A percentile compares a stretch with the other conserved stretches of the same genome.
Evolutionary conservation across 2,329 filamentous ascomycete genomes (phyloP).

Genomic region (Penicillium expansum): DNA sequence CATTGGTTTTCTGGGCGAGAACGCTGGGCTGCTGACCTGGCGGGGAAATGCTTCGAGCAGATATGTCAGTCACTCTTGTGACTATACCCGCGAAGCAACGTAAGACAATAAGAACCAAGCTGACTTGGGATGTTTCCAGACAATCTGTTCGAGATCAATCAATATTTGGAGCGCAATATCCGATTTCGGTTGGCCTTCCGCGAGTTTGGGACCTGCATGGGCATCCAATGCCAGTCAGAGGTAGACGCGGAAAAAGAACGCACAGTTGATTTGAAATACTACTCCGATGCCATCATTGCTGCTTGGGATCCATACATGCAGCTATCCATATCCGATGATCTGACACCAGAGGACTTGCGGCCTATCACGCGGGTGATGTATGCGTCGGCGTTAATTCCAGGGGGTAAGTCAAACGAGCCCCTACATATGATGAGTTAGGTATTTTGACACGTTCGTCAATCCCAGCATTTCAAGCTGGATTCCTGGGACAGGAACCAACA

Average conservation of each 20-base stretch:
- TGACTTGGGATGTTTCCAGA: conserved; percentile 23
- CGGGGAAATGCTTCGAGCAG: conserved; percentile 36
- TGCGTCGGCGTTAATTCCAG: conserved; percentile 54
- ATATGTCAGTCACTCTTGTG: conserved; percentile 30
- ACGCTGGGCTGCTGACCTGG: conserved; percentile 48
- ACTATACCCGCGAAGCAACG: neutral
- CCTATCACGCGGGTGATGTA: conserved; percentile 60
- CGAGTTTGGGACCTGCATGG: conserved; percentile 55
- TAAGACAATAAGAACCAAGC: neutral
- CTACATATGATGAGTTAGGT: neutral
- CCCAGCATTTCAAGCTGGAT: conserved; percentile 38
- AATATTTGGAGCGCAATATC: conserved; percentile 36
- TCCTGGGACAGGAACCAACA: conserved; percentile 36
- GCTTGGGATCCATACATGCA: conserved; percentile 43
- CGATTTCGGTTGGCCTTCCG: conserved; percentile 51
- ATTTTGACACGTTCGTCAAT: neutral
- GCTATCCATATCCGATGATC: conserved; percentile 29
- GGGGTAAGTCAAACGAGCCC: conserved; percentile 45
- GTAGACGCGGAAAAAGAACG: conserved; percentile 37
- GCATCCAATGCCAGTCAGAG: conserved; percentile 43
- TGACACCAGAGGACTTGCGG: conserved; percentile 45
- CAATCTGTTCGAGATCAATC: conserved; percentile 36
- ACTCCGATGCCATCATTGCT: conserved; percentile 37
- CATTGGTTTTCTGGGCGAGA: conserved; percentile 51
- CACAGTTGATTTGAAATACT: conserved; percentile 29